Evolutionary conservation across 169 alveolate genomes (phyloP).

Genomic region (Theileria equi): DNA sequence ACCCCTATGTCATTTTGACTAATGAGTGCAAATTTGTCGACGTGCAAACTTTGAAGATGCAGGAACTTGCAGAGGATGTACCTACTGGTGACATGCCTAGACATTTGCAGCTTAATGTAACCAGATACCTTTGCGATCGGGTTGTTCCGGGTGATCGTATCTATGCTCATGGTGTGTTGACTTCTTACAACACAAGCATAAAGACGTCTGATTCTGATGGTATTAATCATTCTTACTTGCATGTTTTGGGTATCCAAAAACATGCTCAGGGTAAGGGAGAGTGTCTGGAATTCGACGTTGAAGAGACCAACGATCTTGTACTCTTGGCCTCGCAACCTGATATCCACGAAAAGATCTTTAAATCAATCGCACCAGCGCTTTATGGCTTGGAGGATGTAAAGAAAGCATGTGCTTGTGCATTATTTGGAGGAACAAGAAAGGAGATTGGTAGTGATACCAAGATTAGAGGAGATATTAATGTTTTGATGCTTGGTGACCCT

Average conservation of each 20-base stretch:
- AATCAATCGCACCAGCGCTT: conserved; percentile 95
- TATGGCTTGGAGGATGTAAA: conserved; percentile 95
- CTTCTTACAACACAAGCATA: conserved; percentile 65
- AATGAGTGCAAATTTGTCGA: conserved; percentile 94
- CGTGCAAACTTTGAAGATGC: conserved; percentile 92
- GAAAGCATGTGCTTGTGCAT: conserved; percentile 95
- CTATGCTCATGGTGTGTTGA: conserved; percentile 89
- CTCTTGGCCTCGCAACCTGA: conserved; percentile 85
- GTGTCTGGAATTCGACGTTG: conserved; percentile 68
- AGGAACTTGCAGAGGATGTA: conserved; percentile 98
- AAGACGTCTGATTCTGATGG: conserved; percentile 56
- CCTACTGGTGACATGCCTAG: conserved; percentile 90
- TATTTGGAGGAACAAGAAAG: conserved; percentile 99
- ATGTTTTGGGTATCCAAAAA: conserved; percentile 76
- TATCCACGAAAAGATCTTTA: conserved; percentile 87
- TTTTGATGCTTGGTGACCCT: conserved; percentile 97
- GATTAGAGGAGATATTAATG: conserved; percentile 95
- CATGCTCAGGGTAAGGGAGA: conserved; percentile 52
- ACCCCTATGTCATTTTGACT: conserved; percentile 90
- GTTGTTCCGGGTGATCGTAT: conserved; percentile 98
- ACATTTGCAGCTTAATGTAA: conserved; percentile 84
- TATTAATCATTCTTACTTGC: conserved; percentile 72
- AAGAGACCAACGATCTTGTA: conserved; percentile 74
- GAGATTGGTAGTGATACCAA: conserved; percentile 92
- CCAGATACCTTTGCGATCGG: conserved; percentile 88